A percentile compares a stretch with the other conserved stretches of the same genome.
Evolutionary conservation across 371 early-diverging fungal species (phyloP).

Genomic region (Basidiobolus meristosporus): DNA sequence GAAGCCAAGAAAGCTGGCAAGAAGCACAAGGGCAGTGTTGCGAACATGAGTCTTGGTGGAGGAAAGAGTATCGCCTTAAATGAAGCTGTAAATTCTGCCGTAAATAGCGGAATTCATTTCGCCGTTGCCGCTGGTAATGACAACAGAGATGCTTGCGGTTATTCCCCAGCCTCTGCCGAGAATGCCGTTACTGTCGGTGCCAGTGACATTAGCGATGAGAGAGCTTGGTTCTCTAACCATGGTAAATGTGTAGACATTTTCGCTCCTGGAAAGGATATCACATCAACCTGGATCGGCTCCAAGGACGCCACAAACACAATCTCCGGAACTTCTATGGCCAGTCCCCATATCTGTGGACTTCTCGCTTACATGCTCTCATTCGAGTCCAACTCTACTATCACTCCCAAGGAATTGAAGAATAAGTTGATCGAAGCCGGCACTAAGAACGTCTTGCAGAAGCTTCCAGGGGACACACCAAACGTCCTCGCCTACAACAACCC

Average conservation of each 20-base stretch:
- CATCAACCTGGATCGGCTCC: constrained; percentile 75
- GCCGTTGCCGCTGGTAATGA: constrained; percentile 98
- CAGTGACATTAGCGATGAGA: constrained; percentile 54
- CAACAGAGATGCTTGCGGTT: constrained; percentile 84
- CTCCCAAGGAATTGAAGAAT: constrained; percentile 64
- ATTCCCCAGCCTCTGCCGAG: constrained; percentile 84
- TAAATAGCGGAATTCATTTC: constrained; percentile 67
- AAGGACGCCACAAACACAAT: constrained; percentile 61
- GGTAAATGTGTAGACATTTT: constrained; percentile 91
- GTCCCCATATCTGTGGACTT: constrained; percentile 95
- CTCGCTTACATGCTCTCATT: constrained; percentile 71
- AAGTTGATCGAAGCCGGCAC: constrained; percentile 45
- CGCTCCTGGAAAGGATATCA: too few species aligned
- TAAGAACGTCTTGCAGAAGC: constrained; percentile 32
- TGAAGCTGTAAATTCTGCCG: constrained; percentile 67
- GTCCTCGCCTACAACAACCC: constrained; percentile 57
- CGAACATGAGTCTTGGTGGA: constrained; percentile 93
- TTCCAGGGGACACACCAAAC: constrained; percentile 57
- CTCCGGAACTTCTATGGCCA: constrained; percentile 98
- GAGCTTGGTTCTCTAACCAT: constrained; percentile 84
- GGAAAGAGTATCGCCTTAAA: constrained; percentile 72
- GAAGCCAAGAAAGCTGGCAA: constrained; percentile 17
- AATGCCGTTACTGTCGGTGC: constrained; percentile 95
- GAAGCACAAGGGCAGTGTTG: constrained; percentile 58
- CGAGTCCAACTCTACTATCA: constrained; percentile 12